phyloP scores from a whole-genome alignment of 2,329 filamentous ascomycete species.

The Stagonosporopsis rhizophila region DNA sequence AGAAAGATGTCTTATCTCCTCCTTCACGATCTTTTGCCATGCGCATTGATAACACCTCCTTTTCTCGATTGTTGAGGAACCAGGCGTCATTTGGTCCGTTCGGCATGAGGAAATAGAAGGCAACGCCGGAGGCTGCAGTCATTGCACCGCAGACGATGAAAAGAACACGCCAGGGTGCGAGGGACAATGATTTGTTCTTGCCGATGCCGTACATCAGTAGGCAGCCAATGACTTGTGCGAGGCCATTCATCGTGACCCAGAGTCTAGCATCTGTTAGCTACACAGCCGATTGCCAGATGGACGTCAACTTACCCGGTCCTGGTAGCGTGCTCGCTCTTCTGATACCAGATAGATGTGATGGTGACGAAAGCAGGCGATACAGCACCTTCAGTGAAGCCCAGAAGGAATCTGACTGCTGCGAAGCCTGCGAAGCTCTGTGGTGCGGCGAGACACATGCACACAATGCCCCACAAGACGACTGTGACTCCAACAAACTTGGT shows the following conservation, averaged over 20 bases:
- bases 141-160: slow-evolving; percentile 61
- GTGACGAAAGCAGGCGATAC: slow-evolving; percentile 57
- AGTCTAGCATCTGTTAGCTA: slow-evolving; percentile 26
- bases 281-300: neutral
- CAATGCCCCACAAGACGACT: slow-evolving; percentile 52
- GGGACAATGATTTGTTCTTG: slow-evolving; percentile 40
- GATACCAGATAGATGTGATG: slow-evolving; percentile 49
- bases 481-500: slow-evolving; percentile 59
- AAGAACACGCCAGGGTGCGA: slow-evolving; percentile 57
- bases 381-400: slow-evolving; percentile 54
- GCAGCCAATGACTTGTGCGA: slow-evolving; percentile 56
- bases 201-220: slow-evolving; percentile 62
- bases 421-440: slow-evolving; percentile 51
- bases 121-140: slow-evolving; percentile 53
- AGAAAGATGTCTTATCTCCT: slow-evolving; percentile 56
- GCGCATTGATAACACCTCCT: slow-evolving; percentile 50
- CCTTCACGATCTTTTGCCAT: slow-evolving; percentile 50
- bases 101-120: slow-evolving; percentile 59
- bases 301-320: slow-evolving; percentile 23
- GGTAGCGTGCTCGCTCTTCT: slow-evolving; percentile 38
- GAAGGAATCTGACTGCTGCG: slow-evolving; percentile 51
- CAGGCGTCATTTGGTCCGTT: slow-evolving; percentile 56
- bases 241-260: slow-evolving; percentile 57
- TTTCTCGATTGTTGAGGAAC: slow-evolving; percentile 57
- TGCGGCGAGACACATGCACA: slow-evolving; percentile 55